Base-by-base conservation (phyloP, 495 filamentous ascomycete genomes). In the Xylaria curta region DNA sequence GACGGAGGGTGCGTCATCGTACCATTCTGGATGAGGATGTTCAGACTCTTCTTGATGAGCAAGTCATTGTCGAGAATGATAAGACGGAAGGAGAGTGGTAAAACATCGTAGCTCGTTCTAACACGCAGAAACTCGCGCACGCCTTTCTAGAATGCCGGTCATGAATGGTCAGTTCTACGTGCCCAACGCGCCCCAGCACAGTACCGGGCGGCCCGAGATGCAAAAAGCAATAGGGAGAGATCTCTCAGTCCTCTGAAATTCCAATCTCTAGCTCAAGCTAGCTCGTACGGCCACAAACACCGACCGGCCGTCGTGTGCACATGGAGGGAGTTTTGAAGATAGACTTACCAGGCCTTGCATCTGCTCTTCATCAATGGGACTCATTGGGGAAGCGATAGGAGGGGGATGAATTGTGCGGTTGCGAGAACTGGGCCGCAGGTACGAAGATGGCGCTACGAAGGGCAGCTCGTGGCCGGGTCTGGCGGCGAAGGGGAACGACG, bases 11-110 rank as follows among this genome's bases (percentile, higher is more conserved):
- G 40, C 8, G 21, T 33, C 54, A 49, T 46, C 71, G 61, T 87
- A 95, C 96, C 95, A 88, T 98, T 98, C 76, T 98, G 95, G n/a
- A 95, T 93, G 71, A 99, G 87, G 70, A 97, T 97, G 78, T 94
- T 94, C 71, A 99, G 82, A 81, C 94, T 97, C 88, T 98, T 97
- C 84, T 97, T 97, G 71, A 99, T 97, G 28, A 97, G 90, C 62
- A 99, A 87, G 69, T 93, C 89, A 59, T 94, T 98, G 80, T 98
- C 96, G 80, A 99, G 93, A 66, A 98, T 89, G 78, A 99, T 95
- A 65, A 99, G 90, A 68, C 96, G 91, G 82, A 96, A 99, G 71
- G 94, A 97, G 61, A 99, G 89, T n/a, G 96, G 96, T 28, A 99
- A 89, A 73, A 99, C 97, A 83, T 99, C 96, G 86, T 99, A 98